Evolutionary conservation across 2,329 filamentous ascomycete genomes (phyloP).

Genomic region (Graphilbum fragrans): DNA sequence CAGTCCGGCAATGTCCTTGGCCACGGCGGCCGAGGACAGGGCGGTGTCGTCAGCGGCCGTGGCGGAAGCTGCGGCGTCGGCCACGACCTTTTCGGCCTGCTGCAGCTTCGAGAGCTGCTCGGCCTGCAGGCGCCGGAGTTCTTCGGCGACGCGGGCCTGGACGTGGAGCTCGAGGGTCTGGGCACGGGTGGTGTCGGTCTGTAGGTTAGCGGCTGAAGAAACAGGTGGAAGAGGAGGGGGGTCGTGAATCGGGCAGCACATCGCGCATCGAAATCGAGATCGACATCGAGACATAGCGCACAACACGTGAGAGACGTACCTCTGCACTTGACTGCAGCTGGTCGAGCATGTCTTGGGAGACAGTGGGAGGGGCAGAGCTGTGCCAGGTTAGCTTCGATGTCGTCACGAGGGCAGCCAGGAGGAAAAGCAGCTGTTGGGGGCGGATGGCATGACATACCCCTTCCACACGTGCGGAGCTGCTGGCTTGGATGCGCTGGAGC

Average conservation of each 20-base stretch:
- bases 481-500: conserved; percentile 44
- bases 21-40: conserved; percentile 25
- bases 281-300: too few species aligned
- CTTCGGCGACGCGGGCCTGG: conserved; percentile 73
- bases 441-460: conserved; percentile 29
- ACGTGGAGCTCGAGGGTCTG: conserved; percentile 77
- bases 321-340: conserved; percentile 74
- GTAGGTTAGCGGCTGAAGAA: conserved; percentile 4
- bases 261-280: too few species aligned
- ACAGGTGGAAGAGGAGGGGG: background rate
- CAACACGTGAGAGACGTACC: too few species aligned
- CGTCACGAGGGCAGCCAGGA: background rate
- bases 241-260: background rate
- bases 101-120: conserved; percentile 58
- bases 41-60: background rate
- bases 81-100: conserved; percentile 23
- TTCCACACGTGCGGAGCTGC: conserved; percentile 39
- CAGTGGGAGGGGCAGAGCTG: conserved; percentile 33
- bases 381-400: background rate
- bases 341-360: conserved; percentile 75
- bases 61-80: conserved; percentile 4
- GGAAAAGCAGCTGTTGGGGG: background rate
- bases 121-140: conserved; percentile 69
- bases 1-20: conserved; percentile 47
- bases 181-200: conserved; percentile 83